Percentiles rank a stretch among this genome's conserved stretches.
phyloP scores from a whole-genome alignment of 805 yeast genomes.

The Lipomyces mesembrius region DNA sequence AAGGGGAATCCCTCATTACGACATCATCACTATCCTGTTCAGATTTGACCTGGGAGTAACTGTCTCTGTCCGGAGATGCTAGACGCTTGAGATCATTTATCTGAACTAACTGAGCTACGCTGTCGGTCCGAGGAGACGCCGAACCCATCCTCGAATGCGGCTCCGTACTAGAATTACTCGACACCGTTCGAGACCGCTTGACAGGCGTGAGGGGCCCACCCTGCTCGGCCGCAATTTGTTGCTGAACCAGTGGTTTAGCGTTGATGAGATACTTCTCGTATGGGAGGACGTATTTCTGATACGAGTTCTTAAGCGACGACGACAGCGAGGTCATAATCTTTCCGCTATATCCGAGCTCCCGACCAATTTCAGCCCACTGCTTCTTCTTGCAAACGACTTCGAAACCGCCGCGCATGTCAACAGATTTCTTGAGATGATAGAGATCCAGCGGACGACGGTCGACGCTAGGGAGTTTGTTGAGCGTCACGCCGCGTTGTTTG shows the following conservation, averaged over 20 bases:
- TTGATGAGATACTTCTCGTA: slow-evolving; percentile 41
- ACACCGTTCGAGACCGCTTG: slow-evolving; percentile 31
- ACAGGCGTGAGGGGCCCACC: slow-evolving; percentile 33
- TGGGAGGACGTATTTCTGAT: slow-evolving; percentile 39
- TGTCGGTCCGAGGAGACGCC: not conserved
- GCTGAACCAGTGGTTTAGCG: slow-evolving; percentile 37
- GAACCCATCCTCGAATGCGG: slow-evolving; percentile 8
- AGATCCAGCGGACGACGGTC: slow-evolving; percentile 41
- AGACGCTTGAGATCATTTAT: not conserved
- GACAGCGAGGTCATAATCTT: slow-evolving; percentile 72
- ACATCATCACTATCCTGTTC: not conserved
- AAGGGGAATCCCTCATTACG: not conserved
- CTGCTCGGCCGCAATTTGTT: slow-evolving; percentile 29
- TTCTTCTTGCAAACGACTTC: slow-evolving; percentile 38
- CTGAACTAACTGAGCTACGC: not conserved
- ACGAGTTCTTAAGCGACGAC: slow-evolving; percentile 63
- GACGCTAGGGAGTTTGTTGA: slow-evolving; percentile 40
- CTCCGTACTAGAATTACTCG: slow-evolving; percentile 16
- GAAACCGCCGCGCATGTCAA: slow-evolving; percentile 42
- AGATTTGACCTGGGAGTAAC: slow-evolving; percentile 2
- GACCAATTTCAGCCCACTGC: slow-evolving; percentile 81
- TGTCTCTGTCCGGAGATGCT: not conserved
- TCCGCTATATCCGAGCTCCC: slow-evolving; percentile 78
- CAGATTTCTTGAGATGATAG: slow-evolving; percentile 43
- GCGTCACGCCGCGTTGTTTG: slow-evolving; percentile 38